phyloP scores from a whole-genome alignment of 2,329 filamentous ascomycete genomes.

The Chaetomium strumarium region DNA sequence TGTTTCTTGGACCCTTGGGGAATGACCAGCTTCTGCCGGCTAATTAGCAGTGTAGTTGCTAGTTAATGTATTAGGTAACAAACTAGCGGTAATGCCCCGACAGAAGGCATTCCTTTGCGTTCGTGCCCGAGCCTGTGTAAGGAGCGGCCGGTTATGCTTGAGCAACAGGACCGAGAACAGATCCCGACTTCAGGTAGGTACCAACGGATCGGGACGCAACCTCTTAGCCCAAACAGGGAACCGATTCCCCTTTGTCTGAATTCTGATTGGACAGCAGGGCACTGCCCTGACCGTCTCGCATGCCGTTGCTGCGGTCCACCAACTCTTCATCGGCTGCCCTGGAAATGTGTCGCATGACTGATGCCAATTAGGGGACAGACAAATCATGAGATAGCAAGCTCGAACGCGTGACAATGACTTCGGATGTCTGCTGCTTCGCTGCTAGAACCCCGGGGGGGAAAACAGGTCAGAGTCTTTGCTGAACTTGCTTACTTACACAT shows the following conservation, averaged over 20 bases:
- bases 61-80: constrained; percentile 18
- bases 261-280: constrained; percentile 13
- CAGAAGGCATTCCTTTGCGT: neutral
- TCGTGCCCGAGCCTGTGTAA: constrained; percentile 1
- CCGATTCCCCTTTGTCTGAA: neutral
- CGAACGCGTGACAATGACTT: neutral
- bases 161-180: constrained; percentile 4
- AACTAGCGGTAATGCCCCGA: constrained; percentile 8
- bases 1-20: neutral
- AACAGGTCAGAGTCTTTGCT: too few relatives aligned
- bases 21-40: neutral
- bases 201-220: constrained; percentile 19
- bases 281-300: neutral
- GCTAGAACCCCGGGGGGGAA: too few relatives aligned
- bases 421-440: constrained; percentile 9
- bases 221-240: constrained; percentile 18
- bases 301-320: constrained; percentile 6
- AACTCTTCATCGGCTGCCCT: constrained; percentile 2
- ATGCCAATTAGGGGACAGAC: neutral
- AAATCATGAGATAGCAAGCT: neutral
- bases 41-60: too few relatives aligned
- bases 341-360: constrained; percentile 5
- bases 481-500: too few relatives aligned
- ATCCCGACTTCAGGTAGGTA: constrained; percentile 10
- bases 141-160: neutral